Evolutionary conservation across 108 stramenopile species (phyloP).

Genomic region (Pelagomonas calceolata): DNA sequence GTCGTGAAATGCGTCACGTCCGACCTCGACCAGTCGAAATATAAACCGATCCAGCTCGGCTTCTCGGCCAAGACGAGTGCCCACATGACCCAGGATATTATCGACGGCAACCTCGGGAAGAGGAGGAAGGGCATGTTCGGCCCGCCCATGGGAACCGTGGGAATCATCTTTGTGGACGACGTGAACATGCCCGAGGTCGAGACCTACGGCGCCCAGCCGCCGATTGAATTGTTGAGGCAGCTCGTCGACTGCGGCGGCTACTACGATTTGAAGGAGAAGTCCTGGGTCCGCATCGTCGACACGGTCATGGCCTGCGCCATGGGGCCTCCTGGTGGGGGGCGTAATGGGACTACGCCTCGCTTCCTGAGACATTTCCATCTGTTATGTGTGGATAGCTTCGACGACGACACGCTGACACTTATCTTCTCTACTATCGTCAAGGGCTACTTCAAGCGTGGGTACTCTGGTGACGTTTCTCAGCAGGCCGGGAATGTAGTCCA

Average conservation of each 20-base stretch:
- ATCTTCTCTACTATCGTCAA: conserved; percentile 43
- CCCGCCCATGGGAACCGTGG: conserved; percentile 38
- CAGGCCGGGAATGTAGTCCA: conserved; percentile 13
- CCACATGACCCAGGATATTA: conserved; percentile 52
- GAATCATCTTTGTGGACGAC: conserved; percentile 53
- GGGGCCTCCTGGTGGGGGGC: conserved; percentile 59
- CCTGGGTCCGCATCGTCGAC: conserved; percentile 40
- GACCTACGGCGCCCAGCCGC: conserved; percentile 39
- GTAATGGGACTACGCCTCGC: conserved; percentile 49
- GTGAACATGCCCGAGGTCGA: conserved; percentile 39
- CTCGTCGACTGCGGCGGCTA: conserved; percentile 50
- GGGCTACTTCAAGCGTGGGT: conserved; percentile 23
- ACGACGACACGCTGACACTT: conserved; percentile 37
- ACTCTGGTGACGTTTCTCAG: conserved; percentile 21
- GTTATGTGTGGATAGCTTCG: conserved; percentile 49
- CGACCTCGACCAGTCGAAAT: conserved; percentile 21
- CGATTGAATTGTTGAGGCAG: conserved; percentile 57
- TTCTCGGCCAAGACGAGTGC: conserved; percentile 56
- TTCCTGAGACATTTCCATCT: conserved; percentile 55
- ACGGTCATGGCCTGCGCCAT: conserved; percentile 42
- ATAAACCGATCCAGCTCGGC: conserved; percentile 36
- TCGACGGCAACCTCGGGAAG: conserved; percentile 53
- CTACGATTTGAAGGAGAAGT: conserved; percentile 53
- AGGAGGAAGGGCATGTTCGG: conserved; percentile 49
- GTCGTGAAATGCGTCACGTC: conserved; percentile 9